Evolutionary conservation across 2,329 filamentous ascomycete species (phyloP).

Genomic region (Colletotrichum sojae): DNA sequence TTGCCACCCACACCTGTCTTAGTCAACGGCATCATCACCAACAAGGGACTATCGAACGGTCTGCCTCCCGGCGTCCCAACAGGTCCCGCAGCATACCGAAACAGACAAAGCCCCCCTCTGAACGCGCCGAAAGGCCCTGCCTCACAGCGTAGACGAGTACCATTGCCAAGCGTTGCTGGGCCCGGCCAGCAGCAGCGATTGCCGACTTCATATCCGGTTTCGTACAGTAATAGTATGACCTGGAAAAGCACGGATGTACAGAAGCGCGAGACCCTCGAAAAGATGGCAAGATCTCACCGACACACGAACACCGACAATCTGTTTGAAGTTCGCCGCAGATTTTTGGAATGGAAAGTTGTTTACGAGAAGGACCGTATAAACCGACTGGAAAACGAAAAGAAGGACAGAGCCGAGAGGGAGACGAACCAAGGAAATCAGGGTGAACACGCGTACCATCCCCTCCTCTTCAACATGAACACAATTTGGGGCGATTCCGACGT

Average conservation of each 20-base stretch:
- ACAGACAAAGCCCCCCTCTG: slow-evolving; percentile 26
- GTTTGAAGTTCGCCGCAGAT: slow-evolving; percentile 51
- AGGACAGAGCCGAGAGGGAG: too few relatives aligned
- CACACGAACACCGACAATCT: slow-evolving; percentile 54
- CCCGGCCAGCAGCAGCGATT: not conserved
- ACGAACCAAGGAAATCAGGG: too few relatives aligned
- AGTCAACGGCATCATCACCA: not conserved
- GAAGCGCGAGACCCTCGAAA: slow-evolving; percentile 53
- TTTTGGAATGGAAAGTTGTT: too few relatives aligned
- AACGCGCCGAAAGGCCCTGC: slow-evolving; percentile 43
- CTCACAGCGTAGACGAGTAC: not conserved
- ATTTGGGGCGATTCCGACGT: too few relatives aligned
- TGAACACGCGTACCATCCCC: too few relatives aligned
- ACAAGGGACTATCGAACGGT: not conserved
- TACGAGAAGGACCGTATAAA: too few relatives aligned
- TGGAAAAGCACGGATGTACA: slow-evolving; percentile 55
- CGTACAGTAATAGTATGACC: slow-evolving; percentile 56
- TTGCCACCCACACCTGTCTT: not conserved
- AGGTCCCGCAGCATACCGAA: slow-evolving; percentile 9
- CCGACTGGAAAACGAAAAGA: too few relatives aligned
- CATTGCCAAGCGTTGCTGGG: too few relatives aligned
- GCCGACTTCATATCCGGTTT: slow-evolving; percentile 43
- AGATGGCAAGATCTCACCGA: slow-evolving; percentile 52
- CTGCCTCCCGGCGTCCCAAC: slow-evolving; percentile 9
- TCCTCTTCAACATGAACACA: too few relatives aligned